Base-by-base conservation (phyloP, 352 stramenopile genomes). In the Phytophthora ramorum region DNA sequence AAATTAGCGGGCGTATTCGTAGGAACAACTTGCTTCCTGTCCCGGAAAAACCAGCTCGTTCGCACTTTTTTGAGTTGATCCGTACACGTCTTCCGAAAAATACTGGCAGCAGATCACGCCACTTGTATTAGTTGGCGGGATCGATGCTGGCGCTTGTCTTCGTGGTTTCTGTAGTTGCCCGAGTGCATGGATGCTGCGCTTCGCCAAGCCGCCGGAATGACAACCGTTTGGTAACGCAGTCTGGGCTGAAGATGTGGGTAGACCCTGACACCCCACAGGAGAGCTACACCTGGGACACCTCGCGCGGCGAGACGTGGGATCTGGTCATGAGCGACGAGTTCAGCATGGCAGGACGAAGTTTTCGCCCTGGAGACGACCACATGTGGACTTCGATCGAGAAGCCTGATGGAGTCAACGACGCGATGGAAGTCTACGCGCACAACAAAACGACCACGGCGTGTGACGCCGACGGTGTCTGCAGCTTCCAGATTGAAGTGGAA, bases 271-370 rank as follows among this genome's bases (percentile, higher is more conserved):
- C 78, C 5, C 78, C 78, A 7, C n/a, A 50, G 19, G 52, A 70
- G 6, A 32, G 17, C 6, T 66, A 79, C 30, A 70, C 16, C 2
- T 84, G 75, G 63, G 37, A 55, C 40, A 76, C 47, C 2, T 78
- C 86, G 17, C 78, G 83, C 7, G 74, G 75, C 4, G 79, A 97
- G 53, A 75, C 68, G 30, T 93, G 83, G 79, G 48, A 89, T n/a
- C 63, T 97, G 0, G 85, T 97, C 13, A 98, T 98, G 90, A 98
- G 91, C 45, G 96, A 99, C 75, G 96, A 99, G 67, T 98, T 99
- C 66, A 89, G 98, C 65, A 76, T 72, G 50, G 80, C 91, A 3
- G 82, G 77, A 26, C 73, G 95, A 13, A 83, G 56, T 8, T 98
- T 98, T 75, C 58, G 70, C 38, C 91, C 97, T 57, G 95, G 93